These are phyloP conservation scores for Dioszegia hungarica DNA, from an alignment of 768 basidiomycete species.

Conservation along the genomic window DNA sequence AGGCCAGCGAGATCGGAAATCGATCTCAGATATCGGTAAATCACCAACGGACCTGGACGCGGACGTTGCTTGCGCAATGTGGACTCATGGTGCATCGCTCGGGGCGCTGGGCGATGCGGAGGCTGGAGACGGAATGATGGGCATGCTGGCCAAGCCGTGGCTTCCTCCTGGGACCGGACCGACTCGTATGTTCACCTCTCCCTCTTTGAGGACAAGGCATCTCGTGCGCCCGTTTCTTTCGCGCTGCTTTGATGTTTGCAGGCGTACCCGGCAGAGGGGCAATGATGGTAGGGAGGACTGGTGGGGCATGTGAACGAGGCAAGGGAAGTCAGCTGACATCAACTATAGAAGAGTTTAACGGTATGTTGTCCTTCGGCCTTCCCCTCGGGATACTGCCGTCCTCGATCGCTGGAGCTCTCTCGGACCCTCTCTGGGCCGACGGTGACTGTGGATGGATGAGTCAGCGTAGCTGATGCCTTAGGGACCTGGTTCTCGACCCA, in stretches of 20 bases:
- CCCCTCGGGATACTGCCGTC: too few species aligned
- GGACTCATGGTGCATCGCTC: too few species aligned
- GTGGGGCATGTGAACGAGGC: neutral
- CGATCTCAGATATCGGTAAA: too few species aligned
- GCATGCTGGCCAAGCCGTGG: neutral
- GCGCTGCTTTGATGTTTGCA: neutral
- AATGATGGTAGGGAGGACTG: neutral
- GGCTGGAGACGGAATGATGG: neutral
- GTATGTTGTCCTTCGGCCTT: conserved; percentile 16
- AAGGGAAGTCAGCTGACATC: too few species aligned
- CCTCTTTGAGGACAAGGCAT: neutral
- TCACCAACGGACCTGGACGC: too few species aligned
- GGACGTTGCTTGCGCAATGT: too few species aligned
- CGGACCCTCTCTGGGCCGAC: neutral
- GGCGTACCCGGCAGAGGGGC: neutral
- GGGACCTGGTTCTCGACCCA: conserved; percentile 97
- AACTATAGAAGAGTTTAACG: conserved; percentile 31
- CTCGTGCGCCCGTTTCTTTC: neutral
- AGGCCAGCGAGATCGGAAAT: too few species aligned
- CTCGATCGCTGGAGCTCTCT: neutral
- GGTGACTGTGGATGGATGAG: too few species aligned
- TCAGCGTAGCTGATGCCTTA: conserved; percentile 6
- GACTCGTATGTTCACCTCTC: conserved; percentile 24
- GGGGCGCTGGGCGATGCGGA: too few species aligned
- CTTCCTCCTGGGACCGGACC: conserved; percentile 36